A percentile compares a stretch with the other conserved stretches of the same genome.
Conservation (phyloP, 73 alveolate species). For the Tetrahymena thermophila region DNA sequence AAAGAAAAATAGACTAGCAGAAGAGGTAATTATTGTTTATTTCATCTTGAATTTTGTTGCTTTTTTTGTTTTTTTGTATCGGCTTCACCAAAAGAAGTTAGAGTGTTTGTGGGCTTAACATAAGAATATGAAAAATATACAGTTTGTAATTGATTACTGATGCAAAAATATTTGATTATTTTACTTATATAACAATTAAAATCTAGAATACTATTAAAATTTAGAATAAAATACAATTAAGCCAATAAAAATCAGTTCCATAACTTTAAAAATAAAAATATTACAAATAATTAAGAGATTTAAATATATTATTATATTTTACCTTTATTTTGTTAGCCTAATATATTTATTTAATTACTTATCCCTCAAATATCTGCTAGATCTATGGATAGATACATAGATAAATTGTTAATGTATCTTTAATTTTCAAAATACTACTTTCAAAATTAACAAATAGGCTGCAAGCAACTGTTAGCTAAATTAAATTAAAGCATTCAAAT, state of each 20-base stretch:
- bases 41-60: not conserved
- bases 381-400: too few relatives aligned
- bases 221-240: not conserved
- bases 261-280: too few relatives aligned
- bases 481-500: not conserved
- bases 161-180: not conserved
- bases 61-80: not conserved
- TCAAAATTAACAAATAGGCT: not conserved
- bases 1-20: constrained; percentile 18
- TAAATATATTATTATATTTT: too few relatives aligned
- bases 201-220: not conserved
- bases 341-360: too few relatives aligned
- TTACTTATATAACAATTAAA: not conserved
- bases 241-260: not conserved
- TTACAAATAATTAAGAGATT: not conserved
- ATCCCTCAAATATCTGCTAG: not conserved
- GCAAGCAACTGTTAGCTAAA: not conserved
- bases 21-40: not conserved
- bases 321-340: not conserved
- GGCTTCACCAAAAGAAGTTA: not conserved
- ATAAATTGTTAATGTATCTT: not conserved
- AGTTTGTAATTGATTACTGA: not conserved
- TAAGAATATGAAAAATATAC: not conserved
- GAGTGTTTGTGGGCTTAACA: not conserved
- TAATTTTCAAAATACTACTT: too few relatives aligned